phyloP scores from a whole-genome alignment of 2,329 filamentous ascomycete species.

The Diaporthe vaccinii region DNA sequence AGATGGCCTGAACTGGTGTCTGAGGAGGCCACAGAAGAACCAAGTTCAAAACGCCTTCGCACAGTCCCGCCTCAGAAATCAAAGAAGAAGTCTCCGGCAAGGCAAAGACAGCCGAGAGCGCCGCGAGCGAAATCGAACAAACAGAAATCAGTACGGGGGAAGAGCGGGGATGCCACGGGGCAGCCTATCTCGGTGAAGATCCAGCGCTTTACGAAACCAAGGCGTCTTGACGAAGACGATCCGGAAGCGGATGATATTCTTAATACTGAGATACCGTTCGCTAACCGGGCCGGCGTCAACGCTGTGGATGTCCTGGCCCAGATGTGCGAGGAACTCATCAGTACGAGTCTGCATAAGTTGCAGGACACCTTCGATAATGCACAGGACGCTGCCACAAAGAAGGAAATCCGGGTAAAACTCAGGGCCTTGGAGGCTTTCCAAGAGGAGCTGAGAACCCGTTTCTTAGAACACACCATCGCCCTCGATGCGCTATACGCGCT shows the following conservation, averaged over 20 bases:
- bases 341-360: constrained; percentile 62
- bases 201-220: constrained; percentile 69
- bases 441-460: constrained; percentile 66
- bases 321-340: constrained; percentile 72
- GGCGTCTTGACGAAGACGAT: constrained; percentile 56
- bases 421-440: constrained; percentile 70
- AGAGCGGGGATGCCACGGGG: constrained; percentile 39
- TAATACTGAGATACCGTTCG: constrained; percentile 66
- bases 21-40: constrained; percentile 51
- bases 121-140: constrained; percentile 38
- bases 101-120: constrained; percentile 52
- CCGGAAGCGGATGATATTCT: constrained; percentile 59
- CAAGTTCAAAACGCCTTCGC: constrained; percentile 55
- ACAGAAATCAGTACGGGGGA: constrained; percentile 38
- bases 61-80: constrained; percentile 43
- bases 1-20: constrained; percentile 59
- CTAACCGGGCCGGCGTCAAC: constrained; percentile 69
- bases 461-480: constrained; percentile 72
- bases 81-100: constrained; percentile 56
- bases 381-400: constrained; percentile 61
- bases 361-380: constrained; percentile 58
- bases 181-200: constrained; percentile 37
- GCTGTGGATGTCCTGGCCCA: constrained; percentile 73
- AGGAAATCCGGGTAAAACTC: constrained; percentile 68
- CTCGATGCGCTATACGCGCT: constrained; percentile 71